Percentiles rank a stretch among this genome's conserved stretches.
Conservation (phyloP, 208 protist genomes). For the Acanthamoeba lenticulata region DNA sequence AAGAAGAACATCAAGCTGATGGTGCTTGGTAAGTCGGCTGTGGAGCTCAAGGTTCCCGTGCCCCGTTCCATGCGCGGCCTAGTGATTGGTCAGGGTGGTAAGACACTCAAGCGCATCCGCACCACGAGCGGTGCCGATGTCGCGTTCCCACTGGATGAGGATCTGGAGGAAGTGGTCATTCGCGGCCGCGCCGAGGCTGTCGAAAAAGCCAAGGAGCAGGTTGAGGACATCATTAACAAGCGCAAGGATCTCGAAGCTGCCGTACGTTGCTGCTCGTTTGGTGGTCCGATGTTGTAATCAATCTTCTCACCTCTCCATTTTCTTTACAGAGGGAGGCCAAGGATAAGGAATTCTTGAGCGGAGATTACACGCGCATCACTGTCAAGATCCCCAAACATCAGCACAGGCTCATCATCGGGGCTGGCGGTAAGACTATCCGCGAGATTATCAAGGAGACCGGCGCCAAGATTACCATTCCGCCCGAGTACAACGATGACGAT, state of each 20-base stretch:
- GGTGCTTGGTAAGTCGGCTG: conserved; percentile 35
- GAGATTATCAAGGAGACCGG: conserved; percentile 17
- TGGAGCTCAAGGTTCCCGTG: neutral
- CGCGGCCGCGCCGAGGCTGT: neutral
- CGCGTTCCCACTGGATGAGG: neutral
- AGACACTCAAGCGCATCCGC: conserved; percentile 55
- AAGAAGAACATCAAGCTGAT: neutral
- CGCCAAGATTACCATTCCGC: neutral
- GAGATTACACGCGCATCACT: neutral
- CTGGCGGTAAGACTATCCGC: conserved; percentile 19
- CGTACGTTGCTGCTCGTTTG: neutral
- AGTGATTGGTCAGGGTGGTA: conserved; percentile 40
- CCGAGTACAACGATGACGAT: neutral
- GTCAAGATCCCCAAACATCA: neutral
- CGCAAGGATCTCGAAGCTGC: neutral
- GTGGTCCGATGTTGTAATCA: too few species aligned
- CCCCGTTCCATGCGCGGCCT: neutral
- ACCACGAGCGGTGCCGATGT: conserved; percentile 8
- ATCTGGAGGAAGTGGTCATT: neutral
- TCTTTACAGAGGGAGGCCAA: conserved; percentile 31
- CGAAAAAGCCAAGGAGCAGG: neutral
- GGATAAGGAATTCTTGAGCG: conserved; percentile 31
- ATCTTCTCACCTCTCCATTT: neutral
- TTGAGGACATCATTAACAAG: conserved; percentile 47
- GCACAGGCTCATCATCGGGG: conserved; percentile 41